Percentiles rank a stretch among this genome's conserved stretches.
Conservation (phyloP, 1,284 basidiomycete species). For the Coniferiporia weirii region DNA sequence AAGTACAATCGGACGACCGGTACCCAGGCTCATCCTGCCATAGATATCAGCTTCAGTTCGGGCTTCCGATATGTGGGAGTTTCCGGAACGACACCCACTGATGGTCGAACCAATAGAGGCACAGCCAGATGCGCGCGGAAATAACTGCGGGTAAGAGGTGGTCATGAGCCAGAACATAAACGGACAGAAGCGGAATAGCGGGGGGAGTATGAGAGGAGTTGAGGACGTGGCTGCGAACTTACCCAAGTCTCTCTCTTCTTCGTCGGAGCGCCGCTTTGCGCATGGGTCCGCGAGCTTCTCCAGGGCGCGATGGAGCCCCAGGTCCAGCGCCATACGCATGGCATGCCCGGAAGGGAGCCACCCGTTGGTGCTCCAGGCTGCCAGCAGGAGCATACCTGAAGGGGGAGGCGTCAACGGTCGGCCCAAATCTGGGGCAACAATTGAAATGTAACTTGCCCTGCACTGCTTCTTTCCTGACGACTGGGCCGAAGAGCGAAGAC, state of each 20-base stretch:
- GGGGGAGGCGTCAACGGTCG: slow-evolving; percentile 7
- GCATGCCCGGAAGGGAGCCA: slow-evolving; percentile 92
- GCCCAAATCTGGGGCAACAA: slow-evolving; percentile 9
- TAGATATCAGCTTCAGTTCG: background rate
- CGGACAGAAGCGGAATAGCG: background rate
- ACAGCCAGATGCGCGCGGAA: slow-evolving; percentile 89
- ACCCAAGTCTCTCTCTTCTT: slow-evolving; percentile 86
- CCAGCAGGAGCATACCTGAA: slow-evolving; percentile 81
- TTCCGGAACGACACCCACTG: slow-evolving; percentile 47
- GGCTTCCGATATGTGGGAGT: slow-evolving; percentile 1
- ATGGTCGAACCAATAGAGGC: slow-evolving; percentile 90
- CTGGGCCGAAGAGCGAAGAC: slow-evolving; percentile 86
- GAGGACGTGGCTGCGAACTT: slow-evolving; percentile 23
- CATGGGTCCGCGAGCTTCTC: slow-evolving; percentile 81
- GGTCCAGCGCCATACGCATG: slow-evolving; percentile 90
- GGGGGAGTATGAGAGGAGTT: background rate
- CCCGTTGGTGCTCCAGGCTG: slow-evolving; percentile 90
- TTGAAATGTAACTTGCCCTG: slow-evolving; percentile 50
- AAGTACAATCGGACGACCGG: slow-evolving; percentile 83
- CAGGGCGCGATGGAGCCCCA: slow-evolving; percentile 84
- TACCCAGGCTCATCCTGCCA: slow-evolving; percentile 80
- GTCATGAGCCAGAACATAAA: slow-evolving; percentile 19
- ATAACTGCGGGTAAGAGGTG: slow-evolving; percentile 52
- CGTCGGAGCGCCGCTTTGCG: slow-evolving; percentile 64
- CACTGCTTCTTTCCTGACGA: slow-evolving; percentile 90